Percentiles rank a stretch among this genome's conserved stretches.
phyloP scores from a whole-genome alignment of 169 alveolate genomes.

The Hammondia hammondi region DNA sequence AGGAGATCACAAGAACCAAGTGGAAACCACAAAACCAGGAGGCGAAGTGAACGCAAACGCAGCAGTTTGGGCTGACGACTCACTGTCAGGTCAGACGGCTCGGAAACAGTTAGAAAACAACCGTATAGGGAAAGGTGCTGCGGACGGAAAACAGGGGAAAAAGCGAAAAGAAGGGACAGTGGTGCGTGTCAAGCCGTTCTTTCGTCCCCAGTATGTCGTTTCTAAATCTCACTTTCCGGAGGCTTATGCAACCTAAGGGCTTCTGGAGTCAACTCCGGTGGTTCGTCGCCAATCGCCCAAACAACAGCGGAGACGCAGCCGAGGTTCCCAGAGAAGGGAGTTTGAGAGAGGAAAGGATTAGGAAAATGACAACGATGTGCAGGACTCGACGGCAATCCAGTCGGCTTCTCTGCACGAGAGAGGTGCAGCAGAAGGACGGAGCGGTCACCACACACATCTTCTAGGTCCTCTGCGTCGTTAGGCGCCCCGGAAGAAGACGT shows the following conservation, averaged over 20 bases:
- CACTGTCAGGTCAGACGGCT: no score
- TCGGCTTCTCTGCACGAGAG: neutral
- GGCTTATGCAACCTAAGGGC: neutral
- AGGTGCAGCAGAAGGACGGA: neutral
- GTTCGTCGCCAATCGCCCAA: neutral
- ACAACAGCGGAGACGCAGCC: neutral
- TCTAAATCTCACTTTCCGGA: neutral
- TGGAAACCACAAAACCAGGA: no score
- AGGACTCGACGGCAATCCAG: neutral
- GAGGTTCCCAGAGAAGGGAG: neutral
- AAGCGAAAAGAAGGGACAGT: no score
- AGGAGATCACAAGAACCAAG: no score
- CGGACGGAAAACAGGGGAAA: no score
- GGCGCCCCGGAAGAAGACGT: neutral
- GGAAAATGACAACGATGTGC: no score
- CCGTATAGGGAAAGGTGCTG: no score
- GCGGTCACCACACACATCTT: slow-evolving; percentile 12
- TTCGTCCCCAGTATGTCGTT: no score
- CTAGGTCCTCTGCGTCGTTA: neutral
- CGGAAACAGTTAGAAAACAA: no score
- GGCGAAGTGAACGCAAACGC: no score
- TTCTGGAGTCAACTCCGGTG: neutral
- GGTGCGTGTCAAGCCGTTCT: no score
- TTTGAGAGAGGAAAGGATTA: neutral
- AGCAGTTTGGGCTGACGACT: no score